Evolutionary conservation across 805 yeast species (phyloP), one percentile per base, ranked within the genome.

Genomic region (Debaryomyces maramus): DNA sequence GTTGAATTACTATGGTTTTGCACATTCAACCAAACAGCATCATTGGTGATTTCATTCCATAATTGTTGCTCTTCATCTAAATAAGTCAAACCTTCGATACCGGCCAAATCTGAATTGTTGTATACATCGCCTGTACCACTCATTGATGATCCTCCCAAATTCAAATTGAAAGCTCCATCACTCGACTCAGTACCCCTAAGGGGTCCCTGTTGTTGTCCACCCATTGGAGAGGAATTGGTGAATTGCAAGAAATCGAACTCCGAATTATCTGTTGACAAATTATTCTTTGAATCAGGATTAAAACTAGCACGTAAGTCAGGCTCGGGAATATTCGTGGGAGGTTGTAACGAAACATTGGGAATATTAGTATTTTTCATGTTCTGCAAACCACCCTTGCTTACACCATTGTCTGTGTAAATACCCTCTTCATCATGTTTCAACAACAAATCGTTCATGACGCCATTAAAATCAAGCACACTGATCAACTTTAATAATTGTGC

Each of bases 1-100:
- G 13, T 13, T 24, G 11, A 15, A 24, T 24, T 24, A 24, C 4
- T 24, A n/a, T 13, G 11, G 13, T 24, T 24, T 24, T 13, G 13
- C 5, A 58, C 60, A 46, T 66, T 67, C 40, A 85, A 60, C 95
- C 95, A 85, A 48, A 77, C 81, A 0, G 90, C 90, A 51, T 84
- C 88, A 51, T 76, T 77, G 0, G 89, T 80, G 40, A 85, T 81
- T 46, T 85, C 90, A 53, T 78, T 81, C 95, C 95, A 85, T 22
- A 85, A 61, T 44, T 82, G 57, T 40, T 69, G 75, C 42, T 70
- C 75, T 34, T 68, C 74, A 28, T 63, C 68, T 20, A 66, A 45
- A 41, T 64, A 63, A 0, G 73, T 65, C 27, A 68, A 54, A 5
- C 73, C 74, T 45, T 70, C 75, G 19, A 69, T 67, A 3, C 72